Evolutionary conservation across 208 protist species (phyloP), one percentile per base, ranked within the genome.

Genomic region (Acanthamoeba lugdunensis): DNA sequence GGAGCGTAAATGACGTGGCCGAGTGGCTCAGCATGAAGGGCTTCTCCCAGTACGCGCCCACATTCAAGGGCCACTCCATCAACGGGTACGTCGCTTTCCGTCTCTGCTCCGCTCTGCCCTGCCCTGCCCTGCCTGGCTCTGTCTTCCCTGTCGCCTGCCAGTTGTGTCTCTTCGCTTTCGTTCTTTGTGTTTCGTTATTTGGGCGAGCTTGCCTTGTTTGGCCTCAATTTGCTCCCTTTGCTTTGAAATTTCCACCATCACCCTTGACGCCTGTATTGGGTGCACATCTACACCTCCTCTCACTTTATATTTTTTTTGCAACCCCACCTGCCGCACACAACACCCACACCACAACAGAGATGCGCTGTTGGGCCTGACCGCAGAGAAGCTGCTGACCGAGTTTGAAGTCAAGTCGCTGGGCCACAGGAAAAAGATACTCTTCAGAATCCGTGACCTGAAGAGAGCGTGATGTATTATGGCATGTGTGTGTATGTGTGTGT

Each of bases 361-460:
- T 6, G 77, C 48, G 77, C 50, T 85, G 77, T 37, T 85, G 52
- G 50, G 50, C 5, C 41, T 85, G 77, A 85, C 77, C 5, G 77
- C 84, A 14, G 84, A 90, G 58, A 50, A 41, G 33, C 63, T 90
- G 25, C 84, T 75, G 30, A 18, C 30, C 4, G 63, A 73, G 16
- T 73, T 90, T 30, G 63, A 90, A 25, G 58, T 90, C 14, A 73
- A 90, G 84, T 90, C 84, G 52, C 63, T 90, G 7, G 84, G 84
- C 41, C 84, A 90, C 63, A 67, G 84, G 41, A 90, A 90, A 30
- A 90, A 90, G 58, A 90, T 90, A 16, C 84, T 90, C 23, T 90
- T 90, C 84, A 16, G 84, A 6, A 73, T 90, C 3, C 28, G 58
- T 1, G 84, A 90, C 33, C 33, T 90, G 84, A n/a, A 88, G 50